A percentile compares a stretch with the other conserved stretches of the same genome.
Evolutionary conservation across 768 basidiomycete species (phyloP).

Genomic region (Termitomyces heimii): DNA sequence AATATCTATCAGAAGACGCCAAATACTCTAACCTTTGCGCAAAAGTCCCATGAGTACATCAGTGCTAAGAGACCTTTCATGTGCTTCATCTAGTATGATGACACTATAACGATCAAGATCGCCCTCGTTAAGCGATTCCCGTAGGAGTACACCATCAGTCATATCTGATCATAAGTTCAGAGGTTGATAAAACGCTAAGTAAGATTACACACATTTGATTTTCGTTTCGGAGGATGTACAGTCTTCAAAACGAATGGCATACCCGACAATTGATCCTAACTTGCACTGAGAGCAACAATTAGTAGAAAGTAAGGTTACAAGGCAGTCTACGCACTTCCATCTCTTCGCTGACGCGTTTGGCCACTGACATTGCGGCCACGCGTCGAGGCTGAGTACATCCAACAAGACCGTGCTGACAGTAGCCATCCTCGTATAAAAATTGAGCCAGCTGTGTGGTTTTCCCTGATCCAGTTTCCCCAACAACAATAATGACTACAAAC

Average conservation of each 20-base stretch:
- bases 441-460: constrained; percentile 97
- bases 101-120: constrained; percentile 95
- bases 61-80: constrained; percentile 95
- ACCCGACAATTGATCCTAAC: constrained; percentile 87
- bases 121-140: constrained; percentile 98
- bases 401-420: constrained; percentile 82
- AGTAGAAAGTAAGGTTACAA: neutral
- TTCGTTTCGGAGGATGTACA: constrained; percentile 92
- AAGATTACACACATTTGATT: constrained; percentile 77
- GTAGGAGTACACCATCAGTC: constrained; percentile 98
- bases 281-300: constrained; percentile 51
- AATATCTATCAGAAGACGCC: neutral
- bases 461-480: constrained; percentile 99
- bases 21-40: constrained; percentile 68
- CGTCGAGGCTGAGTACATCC: constrained; percentile 98
- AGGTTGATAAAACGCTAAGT: neutral
- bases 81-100: constrained; percentile 98
- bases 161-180: constrained; percentile 54
- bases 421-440: constrained; percentile 96
- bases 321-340: constrained; percentile 68
- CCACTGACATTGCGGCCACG: constrained; percentile 99
- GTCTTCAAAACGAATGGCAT: constrained; percentile 98
- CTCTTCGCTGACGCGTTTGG: constrained; percentile 99
- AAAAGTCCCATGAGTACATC: constrained; percentile 97
- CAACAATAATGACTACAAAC: constrained; percentile 76